Base-by-base conservation (phyloP, 176 grass and related monocot genomes). In the Saccharum officinarum region DNA sequence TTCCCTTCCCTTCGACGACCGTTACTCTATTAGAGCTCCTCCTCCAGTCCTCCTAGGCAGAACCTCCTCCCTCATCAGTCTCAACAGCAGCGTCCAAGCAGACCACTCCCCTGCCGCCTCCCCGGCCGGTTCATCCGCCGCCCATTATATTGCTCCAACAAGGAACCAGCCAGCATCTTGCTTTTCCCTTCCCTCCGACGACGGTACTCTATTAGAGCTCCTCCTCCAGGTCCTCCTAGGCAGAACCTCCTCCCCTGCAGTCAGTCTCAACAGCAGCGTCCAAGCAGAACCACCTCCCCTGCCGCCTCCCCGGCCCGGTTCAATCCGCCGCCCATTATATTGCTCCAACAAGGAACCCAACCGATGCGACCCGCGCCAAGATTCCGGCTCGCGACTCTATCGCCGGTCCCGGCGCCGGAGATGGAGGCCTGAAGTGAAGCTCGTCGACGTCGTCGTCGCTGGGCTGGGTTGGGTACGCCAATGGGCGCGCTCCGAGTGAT, bases 401-500 rank as follows among this genome's bases (percentile, higher is more conserved):
- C 22, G 9, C 57, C 57, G 54, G 3, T 14, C 10, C 9, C 59
- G n/a, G 10, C 10, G 59, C 1, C n/a, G n/a, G 55, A 61, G 57
- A 61, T 2, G 20, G 9, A 5, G n/a, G 59, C n/a, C 23, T 62
- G n/a, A 11, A 61, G 2, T 10, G 57, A 8, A 1, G 22, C n/a
- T 20, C 2, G 2, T 28, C 17, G 17, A 28, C 49, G 6, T 54
- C 50, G 17, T 20, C 18, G 18, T 7, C 18, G 52, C 8, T 11
- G 55, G 1, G 0, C 22, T 23, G 22, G 57, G 22, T 10, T 26
- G 13, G 10, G 4, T 6, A 8, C 23, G 57, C 15, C 69, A 87
- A 91, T 91, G 89, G 89, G 23, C 33, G 17, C 70, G 33, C 61
- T 0, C 39, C 41, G 1, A 40, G 15, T 65, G 50, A 38, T 76